Evolutionary conservation across 192 early-diverging fungal genomes (phyloP), one percentile per base, ranked within the genome.

Genomic region (Coemansia sp.): DNA sequence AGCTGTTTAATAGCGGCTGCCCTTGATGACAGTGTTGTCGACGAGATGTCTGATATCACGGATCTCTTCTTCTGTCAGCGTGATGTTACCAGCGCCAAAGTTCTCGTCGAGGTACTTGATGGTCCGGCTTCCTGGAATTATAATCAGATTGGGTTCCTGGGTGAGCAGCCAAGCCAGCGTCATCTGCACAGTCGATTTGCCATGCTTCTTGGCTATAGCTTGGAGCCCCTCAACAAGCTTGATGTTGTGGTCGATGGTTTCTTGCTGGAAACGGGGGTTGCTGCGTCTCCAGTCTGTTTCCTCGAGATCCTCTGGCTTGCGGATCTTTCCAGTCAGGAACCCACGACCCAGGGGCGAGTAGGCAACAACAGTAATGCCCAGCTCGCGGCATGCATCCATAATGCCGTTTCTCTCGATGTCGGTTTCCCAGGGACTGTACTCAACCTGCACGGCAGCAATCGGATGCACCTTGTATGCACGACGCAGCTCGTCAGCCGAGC

Each of bases 261-360:
- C 87, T 0, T 66, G 75, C 55, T 80, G 64, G 79, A 91, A 91
- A 3, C 85, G 83, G 13, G 85, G 82, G 45, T 71, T 65, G 13
- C 28, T 58, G 11, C 71, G 60, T 54, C 89, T 73, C 63, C 69
- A 83, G 57, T 91, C 89, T 25, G 59, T 66, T n/a, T 61, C 62
- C 8, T 66, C 72, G 14, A 91, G 71, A 32, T 88, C 85, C 6
- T 85, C 83, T 29, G 64, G 55, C 14, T 64, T 72, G 55, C 73
- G 75, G 64, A 86, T 84, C 13, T 77, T 70, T 16, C 89, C 87
- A 1, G 86, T 85, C 53, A 91, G 62, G 36, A 90, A 84, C 6
- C 91, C 91, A 48, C 86, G 82, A 2, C 88, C 90, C 4, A 92
- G 62, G 2, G 89, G 89, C 7, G 88, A 87, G 55, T 90, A 87